A percentile compares a stretch with the other conserved stretches of the same genome.
Evolutionary conservation across 164 flowering plant species (phyloP).

Genomic region (Aristolochia fimbriata): DNA sequence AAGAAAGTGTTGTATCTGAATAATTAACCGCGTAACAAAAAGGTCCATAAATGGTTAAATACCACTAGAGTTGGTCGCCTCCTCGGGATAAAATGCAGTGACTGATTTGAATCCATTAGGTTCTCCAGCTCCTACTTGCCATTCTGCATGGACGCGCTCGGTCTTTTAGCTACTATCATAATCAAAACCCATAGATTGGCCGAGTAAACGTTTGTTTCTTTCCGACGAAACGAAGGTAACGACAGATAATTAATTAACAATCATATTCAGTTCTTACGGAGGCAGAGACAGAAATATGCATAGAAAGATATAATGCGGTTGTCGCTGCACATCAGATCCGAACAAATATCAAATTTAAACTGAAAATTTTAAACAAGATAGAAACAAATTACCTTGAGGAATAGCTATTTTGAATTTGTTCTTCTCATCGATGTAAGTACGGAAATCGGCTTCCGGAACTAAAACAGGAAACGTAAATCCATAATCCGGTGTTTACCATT

Average conservation of each 20-base stretch:
- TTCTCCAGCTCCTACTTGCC: slow-evolving; percentile 76
- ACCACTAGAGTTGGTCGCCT: slow-evolving; percentile 60
- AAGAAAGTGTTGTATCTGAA: not conserved
- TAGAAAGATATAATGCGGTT: too few relatives aligned
- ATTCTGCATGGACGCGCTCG: slow-evolving; percentile 35
- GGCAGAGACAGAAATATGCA: too few relatives aligned
- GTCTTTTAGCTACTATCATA: not conserved
- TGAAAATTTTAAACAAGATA: not conserved
- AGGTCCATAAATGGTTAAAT: slow-evolving; percentile 3
- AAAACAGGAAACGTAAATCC: not conserved
- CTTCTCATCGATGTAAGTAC: slow-evolving; percentile 49
- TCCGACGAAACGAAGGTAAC: too few relatives aligned
- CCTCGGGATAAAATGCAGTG: slow-evolving; percentile 78
- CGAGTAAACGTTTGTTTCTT: too few relatives aligned
- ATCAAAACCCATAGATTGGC: not conserved
- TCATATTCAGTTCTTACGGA: too few relatives aligned
- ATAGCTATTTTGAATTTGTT: slow-evolving; percentile 68
- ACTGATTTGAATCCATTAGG: slow-evolving; percentile 56
- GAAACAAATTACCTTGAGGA: slow-evolving; percentile 49
- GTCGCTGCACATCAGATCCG: too few relatives aligned
- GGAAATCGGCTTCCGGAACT: slow-evolving; percentile 38
- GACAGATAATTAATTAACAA: too few relatives aligned
- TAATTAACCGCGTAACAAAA: slow-evolving; percentile 1
- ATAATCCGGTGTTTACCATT: not conserved
- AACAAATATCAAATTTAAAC: too few relatives aligned